Evolutionary conservation across 1,284 basidiomycete genomes (phyloP), one percentile per base, ranked within the genome.

Genomic region (Prillingera fragicola): DNA sequence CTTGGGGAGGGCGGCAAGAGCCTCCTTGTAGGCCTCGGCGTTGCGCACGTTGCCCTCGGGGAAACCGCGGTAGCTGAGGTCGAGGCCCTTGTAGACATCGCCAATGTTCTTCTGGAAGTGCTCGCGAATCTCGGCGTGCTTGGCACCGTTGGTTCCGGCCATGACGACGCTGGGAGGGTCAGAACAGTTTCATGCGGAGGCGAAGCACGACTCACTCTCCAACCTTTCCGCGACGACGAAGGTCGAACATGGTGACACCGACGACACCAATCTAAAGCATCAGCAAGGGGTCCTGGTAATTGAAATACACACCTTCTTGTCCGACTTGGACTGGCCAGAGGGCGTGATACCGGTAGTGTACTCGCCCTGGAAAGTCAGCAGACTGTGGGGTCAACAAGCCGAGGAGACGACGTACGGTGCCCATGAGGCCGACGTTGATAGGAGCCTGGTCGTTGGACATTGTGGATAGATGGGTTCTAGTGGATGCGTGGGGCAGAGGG

Each of bases 321-420:
- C 90, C 8, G 88, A 91, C 63, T 85, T 89, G 17, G 88, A 91
- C 33, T 85, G 84, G n/a, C 88, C 87, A 26, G 82, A 80, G 14
- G 81, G 83, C 5, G 87, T 89, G 83, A 87, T 92, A 65, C 90
- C 90, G 41, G 90, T 94, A 46, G 90, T 94, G 71, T 94, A 92
- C 74, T 91, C 50, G 27, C 67, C 65, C 65, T 69, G 39, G 0
- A 18, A 14, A n/a, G n/a, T n/a, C 19, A 19, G 1, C 3, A 27
- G 31, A 4, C 12, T 9, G 40, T 48, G 40, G 56, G 50, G 33
- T 27, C 23, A 22, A 28, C 8, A 26, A 8, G 19, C 14, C 29
- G 26, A 17, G 19, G 26, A 10, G 8, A 6, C 7, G 18, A 29
- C 24, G 26, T 40, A 69, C 66, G 31, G 67, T 69, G 39, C 67